Percentiles rank a stretch among this genome's conserved stretches.
Evolutionary conservation across 768 basidiomycete species (phyloP).

Genomic region (Amanita thiersii): DNA sequence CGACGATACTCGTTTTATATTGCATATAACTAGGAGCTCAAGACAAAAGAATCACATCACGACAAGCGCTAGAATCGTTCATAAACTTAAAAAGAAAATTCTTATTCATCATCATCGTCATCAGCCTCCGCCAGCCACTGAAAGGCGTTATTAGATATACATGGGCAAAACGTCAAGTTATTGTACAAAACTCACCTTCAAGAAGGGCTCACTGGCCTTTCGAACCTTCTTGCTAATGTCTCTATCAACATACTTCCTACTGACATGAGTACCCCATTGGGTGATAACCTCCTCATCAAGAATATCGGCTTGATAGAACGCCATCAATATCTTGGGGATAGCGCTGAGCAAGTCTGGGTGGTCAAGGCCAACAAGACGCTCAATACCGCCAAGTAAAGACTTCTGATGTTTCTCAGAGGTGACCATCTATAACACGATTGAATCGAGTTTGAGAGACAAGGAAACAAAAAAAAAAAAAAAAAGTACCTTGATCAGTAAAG

Average conservation of each 20-base stretch:
- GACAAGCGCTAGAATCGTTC: too few relatives aligned
- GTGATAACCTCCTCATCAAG: slow-evolving; percentile 86
- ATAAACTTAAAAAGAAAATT: slow-evolving; percentile 4
- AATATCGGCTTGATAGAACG: slow-evolving; percentile 84
- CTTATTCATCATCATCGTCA: slow-evolving; percentile 51
- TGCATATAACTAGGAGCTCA: too few relatives aligned
- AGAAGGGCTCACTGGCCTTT: slow-evolving; percentile 91
- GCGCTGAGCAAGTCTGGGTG: slow-evolving; percentile 62
- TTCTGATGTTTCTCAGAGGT: slow-evolving; percentile 96
- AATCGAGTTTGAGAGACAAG: slow-evolving; percentile 10
- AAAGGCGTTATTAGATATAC: slow-evolving; percentile 6
- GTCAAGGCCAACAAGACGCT: slow-evolving; percentile 71
- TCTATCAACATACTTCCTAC: slow-evolving; percentile 94
- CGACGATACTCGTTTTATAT: too few relatives aligned
- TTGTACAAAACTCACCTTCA: slow-evolving; percentile 52
- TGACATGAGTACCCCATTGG: slow-evolving; percentile 94
- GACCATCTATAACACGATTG: slow-evolving; percentile 52
- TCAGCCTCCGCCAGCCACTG: slow-evolving; percentile 90
- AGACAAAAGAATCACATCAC: too few relatives aligned
- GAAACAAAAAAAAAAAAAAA: not conserved
- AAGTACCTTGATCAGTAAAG: slow-evolving; percentile 69
- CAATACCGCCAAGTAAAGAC: slow-evolving; percentile 86
- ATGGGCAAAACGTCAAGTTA: not conserved
- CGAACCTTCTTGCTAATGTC: slow-evolving; percentile 93
- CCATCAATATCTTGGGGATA: slow-evolving; percentile 92